Evolutionary conservation across 1,284 basidiomycete species (phyloP).

Genomic region (Athelia psychrophila): DNA sequence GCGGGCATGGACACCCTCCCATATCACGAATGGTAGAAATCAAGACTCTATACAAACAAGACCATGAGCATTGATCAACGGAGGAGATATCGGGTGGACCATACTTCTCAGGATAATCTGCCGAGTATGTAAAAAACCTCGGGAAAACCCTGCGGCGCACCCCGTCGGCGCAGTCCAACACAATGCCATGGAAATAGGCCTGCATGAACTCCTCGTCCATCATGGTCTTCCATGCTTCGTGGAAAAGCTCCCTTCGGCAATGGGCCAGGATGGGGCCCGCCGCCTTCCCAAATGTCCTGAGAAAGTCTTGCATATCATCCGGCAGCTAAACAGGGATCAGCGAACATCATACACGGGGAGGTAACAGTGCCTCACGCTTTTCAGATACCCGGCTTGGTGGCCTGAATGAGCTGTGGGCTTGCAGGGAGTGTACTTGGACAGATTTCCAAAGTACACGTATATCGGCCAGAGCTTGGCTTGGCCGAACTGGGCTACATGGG

Average conservation of each 20-base stretch:
- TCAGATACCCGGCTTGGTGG: conserved; percentile 19
- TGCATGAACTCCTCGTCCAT: conserved; percentile 13
- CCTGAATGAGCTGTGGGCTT: conserved; percentile 12
- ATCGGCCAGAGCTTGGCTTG: conserved; percentile 25
- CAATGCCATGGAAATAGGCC: conserved; percentile 24
- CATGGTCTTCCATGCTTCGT: conserved; percentile 8
- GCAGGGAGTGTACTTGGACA: conserved; percentile 21
- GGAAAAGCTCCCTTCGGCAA: conserved; percentile 12
- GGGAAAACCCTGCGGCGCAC: conserved; percentile 19
- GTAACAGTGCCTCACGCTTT: conserved; percentile 11
- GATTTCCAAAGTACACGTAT: conserved; percentile 26
- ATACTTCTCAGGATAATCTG: conserved; percentile 29
- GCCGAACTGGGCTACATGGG: conserved; percentile 25
- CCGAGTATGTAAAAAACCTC: conserved; percentile 24
- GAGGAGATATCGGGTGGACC: neutral
- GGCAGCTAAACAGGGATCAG: neutral
- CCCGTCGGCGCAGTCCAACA: conserved; percentile 21
- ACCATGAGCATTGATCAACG: neutral
- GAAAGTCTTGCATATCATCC: neutral
- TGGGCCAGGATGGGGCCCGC: conserved; percentile 6
- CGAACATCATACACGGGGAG: too few relatives aligned
- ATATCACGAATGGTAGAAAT: conserved; percentile 26
- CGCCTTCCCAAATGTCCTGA: neutral
- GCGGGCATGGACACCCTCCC: conserved; percentile 28
- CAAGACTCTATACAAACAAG: conserved; percentile 17